phyloP scores from a whole-genome alignment of 257 asterid genomes.

The Fraxinus quadrangulata region DNA sequence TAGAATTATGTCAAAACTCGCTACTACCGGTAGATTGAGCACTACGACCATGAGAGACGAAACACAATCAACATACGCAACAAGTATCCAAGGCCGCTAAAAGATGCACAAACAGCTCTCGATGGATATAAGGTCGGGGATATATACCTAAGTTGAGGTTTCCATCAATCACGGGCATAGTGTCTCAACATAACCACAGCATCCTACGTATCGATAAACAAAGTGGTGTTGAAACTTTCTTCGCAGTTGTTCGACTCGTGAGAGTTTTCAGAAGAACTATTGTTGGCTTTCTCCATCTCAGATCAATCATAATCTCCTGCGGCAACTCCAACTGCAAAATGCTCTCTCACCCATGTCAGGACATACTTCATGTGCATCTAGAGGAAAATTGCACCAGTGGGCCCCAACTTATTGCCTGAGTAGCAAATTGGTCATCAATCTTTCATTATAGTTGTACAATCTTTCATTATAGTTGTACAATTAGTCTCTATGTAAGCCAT shows the following conservation, averaged over 20 bases:
- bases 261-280: conserved; percentile 32
- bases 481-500: neutral
- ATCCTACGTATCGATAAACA: conserved; percentile 37
- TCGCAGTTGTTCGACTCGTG: conserved; percentile 29
- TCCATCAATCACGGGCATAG: conserved; percentile 51
- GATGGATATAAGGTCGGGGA: conserved; percentile 37
- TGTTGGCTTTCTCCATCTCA: conserved; percentile 48
- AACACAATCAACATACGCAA: conserved; percentile 38
- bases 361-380: too few species aligned
- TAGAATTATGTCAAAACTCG: conserved; percentile 33
- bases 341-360: conserved; percentile 77
- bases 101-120: conserved; percentile 30
- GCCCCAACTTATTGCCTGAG: neutral
- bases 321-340: conserved; percentile 83
- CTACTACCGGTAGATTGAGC: conserved; percentile 23
- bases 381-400: neutral
- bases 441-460: too few species aligned
- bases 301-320: conserved; percentile 74
- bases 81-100: conserved; percentile 49
- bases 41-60: conserved; percentile 49
- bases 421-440: too few species aligned
- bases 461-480: neutral
- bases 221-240: conserved; percentile 41
- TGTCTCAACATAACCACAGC: conserved; percentile 14
- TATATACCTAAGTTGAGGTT: conserved; percentile 34